phyloP scores from a whole-genome alignment of 768 basidiomycete genomes.

The Trametes punicea region DNA sequence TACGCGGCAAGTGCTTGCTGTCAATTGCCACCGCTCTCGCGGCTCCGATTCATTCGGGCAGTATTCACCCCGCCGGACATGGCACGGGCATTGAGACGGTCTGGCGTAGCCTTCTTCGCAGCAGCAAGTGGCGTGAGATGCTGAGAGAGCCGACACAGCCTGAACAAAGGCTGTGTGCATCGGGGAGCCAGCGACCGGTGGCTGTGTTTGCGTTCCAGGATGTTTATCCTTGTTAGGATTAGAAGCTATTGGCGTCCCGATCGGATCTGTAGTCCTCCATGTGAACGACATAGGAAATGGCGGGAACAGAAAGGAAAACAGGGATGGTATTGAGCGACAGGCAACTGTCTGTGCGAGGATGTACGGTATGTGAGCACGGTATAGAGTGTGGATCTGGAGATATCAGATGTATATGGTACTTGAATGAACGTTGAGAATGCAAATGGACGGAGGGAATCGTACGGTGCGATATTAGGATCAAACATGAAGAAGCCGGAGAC shows the following conservation, averaged over 20 bases:
- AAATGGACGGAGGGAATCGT: neutral
- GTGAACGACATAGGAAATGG: too few relatives aligned
- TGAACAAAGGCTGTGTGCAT: too few relatives aligned
- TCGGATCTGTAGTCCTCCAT: neutral
- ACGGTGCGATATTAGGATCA: neutral
- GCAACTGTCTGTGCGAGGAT: neutral
- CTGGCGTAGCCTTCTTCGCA: too few relatives aligned
- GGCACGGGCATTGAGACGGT: too few relatives aligned
- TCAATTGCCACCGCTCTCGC: too few relatives aligned
- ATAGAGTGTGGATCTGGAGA: neutral
- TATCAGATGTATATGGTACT: constrained; percentile 2
- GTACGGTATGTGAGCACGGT: constrained; percentile 13
- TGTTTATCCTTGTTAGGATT: neutral
- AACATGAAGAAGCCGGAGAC: neutral
- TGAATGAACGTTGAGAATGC: neutral
- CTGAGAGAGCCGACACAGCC: too few relatives aligned
- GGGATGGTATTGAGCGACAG: constrained; percentile 1
- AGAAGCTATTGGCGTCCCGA: neutral
- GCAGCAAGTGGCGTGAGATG: too few relatives aligned
- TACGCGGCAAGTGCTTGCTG: too few relatives aligned
- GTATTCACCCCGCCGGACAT: too few relatives aligned
- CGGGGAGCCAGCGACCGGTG: neutral
- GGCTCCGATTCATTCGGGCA: too few relatives aligned
- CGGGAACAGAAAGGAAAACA: too few relatives aligned
- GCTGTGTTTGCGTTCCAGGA: too few relatives aligned